Conservation (phyloP, 768 basidiomycete species). For the Boletus vermiculosoides region DNA sequence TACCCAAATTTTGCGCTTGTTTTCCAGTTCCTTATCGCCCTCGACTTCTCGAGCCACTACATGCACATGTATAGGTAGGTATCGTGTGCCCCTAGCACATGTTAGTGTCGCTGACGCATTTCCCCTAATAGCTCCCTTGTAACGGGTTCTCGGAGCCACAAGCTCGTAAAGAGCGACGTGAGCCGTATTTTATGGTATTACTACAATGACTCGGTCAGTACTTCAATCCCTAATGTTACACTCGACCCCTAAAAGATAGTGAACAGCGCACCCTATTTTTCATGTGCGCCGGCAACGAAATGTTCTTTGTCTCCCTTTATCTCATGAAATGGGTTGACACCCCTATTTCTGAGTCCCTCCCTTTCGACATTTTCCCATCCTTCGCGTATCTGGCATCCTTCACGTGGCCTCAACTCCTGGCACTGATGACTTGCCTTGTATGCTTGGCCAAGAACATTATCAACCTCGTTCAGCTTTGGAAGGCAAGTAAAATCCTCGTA, state of each 20-base stretch:
- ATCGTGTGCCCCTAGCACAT: too few relatives aligned
- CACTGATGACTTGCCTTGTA: conserved; percentile 58
- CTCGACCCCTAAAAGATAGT: neutral
- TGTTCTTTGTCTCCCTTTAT: conserved; percentile 94
- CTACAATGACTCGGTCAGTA: conserved; percentile 87
- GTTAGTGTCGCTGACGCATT: conserved; percentile 5
- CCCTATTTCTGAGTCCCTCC: conserved; percentile 50
- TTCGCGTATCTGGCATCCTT: conserved; percentile 30
- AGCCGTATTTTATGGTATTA: conserved; percentile 89
- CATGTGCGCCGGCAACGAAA: conserved; percentile 92
- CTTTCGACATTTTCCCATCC: conserved; percentile 20
- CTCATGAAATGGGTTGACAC: conserved; percentile 81
- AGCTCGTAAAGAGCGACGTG: conserved; percentile 88
- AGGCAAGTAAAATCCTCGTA: conserved; percentile 92
- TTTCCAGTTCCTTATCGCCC: conserved; percentile 94
- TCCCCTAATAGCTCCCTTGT: conserved; percentile 70
- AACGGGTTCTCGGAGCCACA: conserved; percentile 92
- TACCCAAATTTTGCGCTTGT: conserved; percentile 82
- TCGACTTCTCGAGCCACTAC: conserved; percentile 98
- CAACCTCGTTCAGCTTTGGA: conserved; percentile 97
- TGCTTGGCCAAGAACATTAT: conserved; percentile 86
- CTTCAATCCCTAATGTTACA: neutral
- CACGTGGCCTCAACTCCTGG: conserved; percentile 79
- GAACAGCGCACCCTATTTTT: conserved; percentile 79
- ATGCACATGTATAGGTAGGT: conserved; percentile 99